Conservation (phyloP, 2,329 filamentous ascomycete genomes). For the Pseudogymnoascus sp. region DNA sequence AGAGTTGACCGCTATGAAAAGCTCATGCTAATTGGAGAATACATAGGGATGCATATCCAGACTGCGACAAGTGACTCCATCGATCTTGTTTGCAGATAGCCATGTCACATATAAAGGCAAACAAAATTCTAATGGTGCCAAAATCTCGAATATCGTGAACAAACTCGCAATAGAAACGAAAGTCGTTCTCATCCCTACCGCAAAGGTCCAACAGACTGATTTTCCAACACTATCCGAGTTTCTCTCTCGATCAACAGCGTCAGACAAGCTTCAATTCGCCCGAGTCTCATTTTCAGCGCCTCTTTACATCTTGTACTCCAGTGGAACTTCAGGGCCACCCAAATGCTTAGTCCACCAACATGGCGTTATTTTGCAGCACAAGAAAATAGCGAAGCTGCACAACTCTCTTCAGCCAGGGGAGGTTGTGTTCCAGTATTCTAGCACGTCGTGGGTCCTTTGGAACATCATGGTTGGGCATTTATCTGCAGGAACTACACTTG, state of each 20-base stretch:
- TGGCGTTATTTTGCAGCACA: constrained; percentile 34
- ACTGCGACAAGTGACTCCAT: constrained; percentile 7
- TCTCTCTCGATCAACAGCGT: background rate
- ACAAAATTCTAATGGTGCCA: constrained; percentile 5
- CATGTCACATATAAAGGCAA: constrained; percentile 10
- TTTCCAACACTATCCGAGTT: constrained; percentile 6
- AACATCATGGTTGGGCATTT: constrained; percentile 37
- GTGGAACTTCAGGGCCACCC: constrained; percentile 9
- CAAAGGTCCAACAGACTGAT: background rate
- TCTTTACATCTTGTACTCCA: constrained; percentile 10
- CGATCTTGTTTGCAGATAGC: constrained; percentile 9
- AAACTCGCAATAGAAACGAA: background rate
- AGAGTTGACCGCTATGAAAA: background rate
- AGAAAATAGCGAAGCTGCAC: constrained; percentile 36
- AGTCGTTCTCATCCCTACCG: constrained; percentile 1
- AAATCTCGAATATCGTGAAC: background rate
- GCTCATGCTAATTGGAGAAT: background rate
- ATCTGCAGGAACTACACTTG: constrained; percentile 32
- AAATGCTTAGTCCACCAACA: constrained; percentile 31
- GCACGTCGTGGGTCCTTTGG: constrained; percentile 40
- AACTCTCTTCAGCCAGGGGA: constrained; percentile 33
- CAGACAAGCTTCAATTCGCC: constrained; percentile 3
- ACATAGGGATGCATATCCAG: constrained; percentile 8
- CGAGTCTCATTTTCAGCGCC: constrained; percentile 7
- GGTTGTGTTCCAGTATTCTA: constrained; percentile 38